These are phyloP conservation scores for Verticillium albo-atrum DNA, from an alignment of 2,329 filamentous ascomycete genomes.

Conservation along the genomic window DNA sequence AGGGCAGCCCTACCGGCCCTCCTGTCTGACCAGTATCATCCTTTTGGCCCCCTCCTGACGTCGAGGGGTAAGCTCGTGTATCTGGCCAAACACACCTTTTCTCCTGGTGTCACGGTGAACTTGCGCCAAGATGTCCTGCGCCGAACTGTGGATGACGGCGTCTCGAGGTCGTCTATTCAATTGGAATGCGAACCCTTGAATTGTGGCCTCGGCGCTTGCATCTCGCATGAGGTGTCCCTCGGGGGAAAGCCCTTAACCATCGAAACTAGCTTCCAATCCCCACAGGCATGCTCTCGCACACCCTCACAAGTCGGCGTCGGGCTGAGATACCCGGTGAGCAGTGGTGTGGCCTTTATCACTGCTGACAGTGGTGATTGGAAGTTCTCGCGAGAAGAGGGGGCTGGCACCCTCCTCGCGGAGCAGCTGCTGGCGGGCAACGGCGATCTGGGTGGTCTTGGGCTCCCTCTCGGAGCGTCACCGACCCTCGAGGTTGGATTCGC, in stretches of 20 bases:
- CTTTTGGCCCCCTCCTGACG: slow-evolving; percentile 12
- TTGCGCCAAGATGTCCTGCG: slow-evolving; percentile 34
- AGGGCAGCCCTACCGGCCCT: slow-evolving; percentile 25
- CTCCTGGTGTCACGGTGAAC: slow-evolving; percentile 29
- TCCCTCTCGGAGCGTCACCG: slow-evolving; percentile 24
- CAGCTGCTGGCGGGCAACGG: slow-evolving; percentile 24
- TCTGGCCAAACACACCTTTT: slow-evolving; percentile 10
- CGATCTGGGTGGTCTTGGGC: slow-evolving; percentile 22
- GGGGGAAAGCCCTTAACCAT: slow-evolving; percentile 27
- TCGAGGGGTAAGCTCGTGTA: neutral
- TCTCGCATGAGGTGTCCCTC: slow-evolving; percentile 27
- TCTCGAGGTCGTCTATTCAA: slow-evolving; percentile 22
- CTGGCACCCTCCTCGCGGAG: slow-evolving; percentile 24
- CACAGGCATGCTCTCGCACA: slow-evolving; percentile 9
- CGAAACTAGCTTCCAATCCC: slow-evolving; percentile 27
- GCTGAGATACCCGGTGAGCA: slow-evolving; percentile 24
- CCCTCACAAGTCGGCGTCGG: slow-evolving; percentile 25
- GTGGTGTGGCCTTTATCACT: slow-evolving; percentile 31
- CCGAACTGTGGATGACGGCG: slow-evolving; percentile 2
- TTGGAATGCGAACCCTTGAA: slow-evolving; percentile 32
- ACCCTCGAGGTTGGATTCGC: slow-evolving; percentile 38
- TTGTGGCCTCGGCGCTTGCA: slow-evolving; percentile 27
- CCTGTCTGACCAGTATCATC: slow-evolving; percentile 33
- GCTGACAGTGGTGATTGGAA: slow-evolving; percentile 38
- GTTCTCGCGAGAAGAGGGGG: slow-evolving; percentile 14